These are phyloP conservation scores for Puccinia novopanici DNA, from an alignment of 1,284 basidiomycete species.

Conservation along the genomic window DNA sequence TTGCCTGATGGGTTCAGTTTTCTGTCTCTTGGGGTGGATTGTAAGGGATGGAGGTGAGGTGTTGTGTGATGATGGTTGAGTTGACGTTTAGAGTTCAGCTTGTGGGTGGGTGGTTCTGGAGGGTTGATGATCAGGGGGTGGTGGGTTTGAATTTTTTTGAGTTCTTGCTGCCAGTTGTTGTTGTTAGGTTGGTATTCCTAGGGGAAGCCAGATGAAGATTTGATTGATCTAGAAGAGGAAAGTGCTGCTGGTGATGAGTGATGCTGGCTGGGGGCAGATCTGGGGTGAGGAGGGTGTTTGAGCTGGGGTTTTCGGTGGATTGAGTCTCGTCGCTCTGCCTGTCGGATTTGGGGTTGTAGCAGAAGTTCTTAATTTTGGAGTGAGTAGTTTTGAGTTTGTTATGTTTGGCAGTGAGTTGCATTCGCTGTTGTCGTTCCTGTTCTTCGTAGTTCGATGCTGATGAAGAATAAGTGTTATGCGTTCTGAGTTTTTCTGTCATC, in stretches of 20 bases:
- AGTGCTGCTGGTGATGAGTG: neutral
- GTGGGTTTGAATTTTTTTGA: neutral
- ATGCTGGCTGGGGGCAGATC: neutral
- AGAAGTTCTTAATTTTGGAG: neutral
- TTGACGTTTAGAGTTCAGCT: neutral
- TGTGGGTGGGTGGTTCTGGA: neutral
- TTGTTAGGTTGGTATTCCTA: neutral
- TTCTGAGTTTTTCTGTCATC: too few relatives aligned
- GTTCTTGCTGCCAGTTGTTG: neutral
- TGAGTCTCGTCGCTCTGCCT: neutral
- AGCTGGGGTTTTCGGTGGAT: slow-evolving; percentile 14
- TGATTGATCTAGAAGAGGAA: neutral
- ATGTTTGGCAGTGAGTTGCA: too few relatives aligned
- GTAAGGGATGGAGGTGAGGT: neutral
- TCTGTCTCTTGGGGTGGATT: slow-evolving; percentile 18
- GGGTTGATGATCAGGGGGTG: neutral
- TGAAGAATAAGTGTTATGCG: too few relatives aligned
- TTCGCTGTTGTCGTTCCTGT: too few relatives aligned
- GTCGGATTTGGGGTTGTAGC: neutral
- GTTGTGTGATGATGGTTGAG: neutral
- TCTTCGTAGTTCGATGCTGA: too few relatives aligned
- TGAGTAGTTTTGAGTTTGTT: neutral
- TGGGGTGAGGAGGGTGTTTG: slow-evolving; percentile 13
- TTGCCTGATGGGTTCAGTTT: slow-evolving; percentile 11
- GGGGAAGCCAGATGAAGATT: neutral